Percentiles rank a stretch among this genome's conserved stretches.
These are phyloP conservation scores for Rhodosporidiobolus odoratus DNA, from an alignment of 768 basidiomycete species.

Conservation along the genomic window DNA sequence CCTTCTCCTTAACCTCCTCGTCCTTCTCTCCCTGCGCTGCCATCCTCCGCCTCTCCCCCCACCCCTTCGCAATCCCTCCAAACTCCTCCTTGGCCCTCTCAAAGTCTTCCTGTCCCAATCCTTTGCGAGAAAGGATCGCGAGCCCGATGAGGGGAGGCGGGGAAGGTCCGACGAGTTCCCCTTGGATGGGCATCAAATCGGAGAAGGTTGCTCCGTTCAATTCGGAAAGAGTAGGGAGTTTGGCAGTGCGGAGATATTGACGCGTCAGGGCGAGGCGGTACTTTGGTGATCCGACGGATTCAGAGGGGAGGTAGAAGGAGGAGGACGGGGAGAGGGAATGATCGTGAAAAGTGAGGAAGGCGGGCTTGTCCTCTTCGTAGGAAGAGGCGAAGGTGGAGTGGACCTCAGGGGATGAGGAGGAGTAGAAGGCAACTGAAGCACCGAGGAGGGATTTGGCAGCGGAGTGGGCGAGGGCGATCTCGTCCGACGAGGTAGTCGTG, in stretches of 20 bases:
- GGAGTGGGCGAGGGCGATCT: slow-evolving; percentile 50
- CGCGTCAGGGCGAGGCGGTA: slow-evolving; percentile 32
- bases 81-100: neutral
- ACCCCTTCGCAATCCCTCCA: neutral
- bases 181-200: slow-evolving; percentile 67
- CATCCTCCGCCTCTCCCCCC: neutral
- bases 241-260: slow-evolving; percentile 63
- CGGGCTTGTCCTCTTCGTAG: slow-evolving; percentile 50
- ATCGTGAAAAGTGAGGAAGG: slow-evolving; percentile 59
- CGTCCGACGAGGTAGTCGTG: neutral
- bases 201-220: slow-evolving; percentile 75
- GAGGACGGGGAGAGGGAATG: no score
- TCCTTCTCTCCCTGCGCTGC: neutral
- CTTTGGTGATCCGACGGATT: slow-evolving; percentile 22
- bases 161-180: slow-evolving; percentile 47
- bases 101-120: slow-evolving; percentile 36
- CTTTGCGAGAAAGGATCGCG: slow-evolving; percentile 46
- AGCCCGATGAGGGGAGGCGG: slow-evolving; percentile 69
- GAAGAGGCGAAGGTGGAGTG: slow-evolving; percentile 41
- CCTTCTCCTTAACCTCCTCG: slow-evolving; percentile 45
- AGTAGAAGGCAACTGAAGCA: slow-evolving; percentile 53
- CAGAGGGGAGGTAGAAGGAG: slow-evolving; percentile 29
- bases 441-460: slow-evolving; percentile 56
- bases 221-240: slow-evolving; percentile 67
- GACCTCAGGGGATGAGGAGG: slow-evolving; percentile 48